These are phyloP conservation scores for Zygosaccharomyces pseudobailii DNA, from an alignment of 1,139 yeast genomes.

Conservation along the genomic window DNA sequence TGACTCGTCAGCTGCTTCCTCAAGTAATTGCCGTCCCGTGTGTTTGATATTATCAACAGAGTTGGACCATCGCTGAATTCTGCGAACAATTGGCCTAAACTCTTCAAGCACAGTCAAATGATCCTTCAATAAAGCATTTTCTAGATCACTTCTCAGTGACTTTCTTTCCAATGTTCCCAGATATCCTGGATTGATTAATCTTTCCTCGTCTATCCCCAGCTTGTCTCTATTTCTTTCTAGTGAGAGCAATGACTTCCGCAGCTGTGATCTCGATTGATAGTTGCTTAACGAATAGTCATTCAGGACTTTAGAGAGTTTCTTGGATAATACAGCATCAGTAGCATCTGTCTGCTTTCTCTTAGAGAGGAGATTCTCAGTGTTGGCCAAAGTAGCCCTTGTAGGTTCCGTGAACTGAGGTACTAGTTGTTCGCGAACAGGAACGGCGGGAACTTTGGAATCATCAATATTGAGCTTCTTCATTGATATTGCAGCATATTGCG, in stretches of 20 bases:
- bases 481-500: constrained; percentile 22
- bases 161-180: constrained; percentile 55
- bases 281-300: constrained; percentile 47
- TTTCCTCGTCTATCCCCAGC: constrained; percentile 34
- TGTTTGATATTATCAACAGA: constrained; percentile 43
- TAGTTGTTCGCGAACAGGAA: not conserved
- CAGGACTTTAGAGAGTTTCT: constrained; percentile 48
- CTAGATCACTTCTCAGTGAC: constrained; percentile 62
- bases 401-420: constrained; percentile 8
- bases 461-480: constrained; percentile 12
- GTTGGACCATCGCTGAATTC: constrained; percentile 36
- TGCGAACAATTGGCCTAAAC: constrained; percentile 51
- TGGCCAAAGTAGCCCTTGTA: constrained; percentile 5
- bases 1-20: constrained; percentile 4
- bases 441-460: not conserved
- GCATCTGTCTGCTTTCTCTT: constrained; percentile 7
- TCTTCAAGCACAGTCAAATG: constrained; percentile 57
- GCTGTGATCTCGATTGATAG: constrained; percentile 40
- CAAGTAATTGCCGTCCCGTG: constrained; percentile 39
- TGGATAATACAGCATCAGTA: constrained; percentile 38
- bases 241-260: constrained; percentile 39
- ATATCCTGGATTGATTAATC: constrained; percentile 49
- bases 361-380: not conserved
- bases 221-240: constrained; percentile 41
- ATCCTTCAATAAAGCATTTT: constrained; percentile 61